Base-by-base conservation (phyloP, 805 yeast genomes). In the Yueomyces sp. region DNA sequence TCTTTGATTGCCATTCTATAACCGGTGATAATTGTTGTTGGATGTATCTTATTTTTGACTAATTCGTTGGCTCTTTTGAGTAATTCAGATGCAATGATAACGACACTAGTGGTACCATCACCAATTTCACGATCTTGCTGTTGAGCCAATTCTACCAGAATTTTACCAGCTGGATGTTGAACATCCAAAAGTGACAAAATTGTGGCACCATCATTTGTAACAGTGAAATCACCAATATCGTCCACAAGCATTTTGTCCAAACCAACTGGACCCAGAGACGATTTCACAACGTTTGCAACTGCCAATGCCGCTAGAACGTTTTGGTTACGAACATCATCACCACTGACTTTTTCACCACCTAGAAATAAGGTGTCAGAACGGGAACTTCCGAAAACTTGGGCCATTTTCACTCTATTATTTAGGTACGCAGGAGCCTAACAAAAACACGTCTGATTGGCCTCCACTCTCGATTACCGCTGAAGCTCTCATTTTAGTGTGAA, bases 71-170 rank as follows among this genome's bases (percentile, higher is more conserved):
- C 98, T 50, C 95, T 76, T 56, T 84, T 84, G 57, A 92, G 71
- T 45, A 92, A 68, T 66, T 92, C 99, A 34, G 94, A 75, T 28
- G 98, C 97, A 60, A 94, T 81, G 49, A 92, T 87, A 37, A 92
- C 98, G 42, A 92, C 98, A 12, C 95, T 84, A 0, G 99, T 92
- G 39, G 99, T 88, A 53, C 97, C 97, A 59, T 88, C 97, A 48
- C 96, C 98, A 43, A 92, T 96, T 66, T 92, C 99, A 56, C 95
- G 77, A 64, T 92, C 99, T 69, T 92, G 99, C 64, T 92, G 97
- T 64, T 92, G 96, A 2, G 98, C 98, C 58, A 92, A 73, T 59
- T 92, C 97, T 41, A 92, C 98, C 46, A 92, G 70, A 54, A 92
- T 92, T 67, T 87, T 90, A 19, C 97, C 98, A 1, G 98, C 98